Base-by-base conservation (phyloP, 1,139 yeast species). In the Sugiyamaella sp. region DNA sequence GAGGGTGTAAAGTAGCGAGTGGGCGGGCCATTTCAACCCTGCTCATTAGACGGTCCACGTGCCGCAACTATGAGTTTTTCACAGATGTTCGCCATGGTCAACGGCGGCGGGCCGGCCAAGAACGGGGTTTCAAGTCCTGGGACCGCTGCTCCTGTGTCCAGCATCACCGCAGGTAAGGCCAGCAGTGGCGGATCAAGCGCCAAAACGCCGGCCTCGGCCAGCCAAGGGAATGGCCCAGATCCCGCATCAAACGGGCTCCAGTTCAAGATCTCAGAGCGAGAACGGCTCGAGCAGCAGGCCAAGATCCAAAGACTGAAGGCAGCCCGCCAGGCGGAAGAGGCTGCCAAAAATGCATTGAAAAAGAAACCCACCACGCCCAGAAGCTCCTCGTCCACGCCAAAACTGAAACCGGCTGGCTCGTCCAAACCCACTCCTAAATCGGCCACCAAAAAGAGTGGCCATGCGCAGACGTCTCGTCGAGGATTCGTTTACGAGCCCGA, bases 241-340 rank as follows among this genome's bases (percentile, higher is more conserved):
- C n/a, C n/a, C n/a, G n/a, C n/a, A 8, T 6, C 35, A 29, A 12
- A 4, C 14, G 22, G 29, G 8, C 27, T 48, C 32, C 44, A 46
- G 33, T 50, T 51, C 17, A 51, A 46, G 16, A 59, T 64, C 41
- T 58, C 65, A 4, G 63, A 59, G 14, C 56, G 57, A 41, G 68
- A 66, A 46, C 54, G 56, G 22, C 51, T 56, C 21, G 67, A 62
- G 32, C 71, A 67, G 46, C 57, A 59, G 40, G 59, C 57, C 42
- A 60, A 68, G 43, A 60, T 67, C 14, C 60, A 60, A 38, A 55
- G 71, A 45, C 57, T 67, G 44, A 67, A 67, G 54, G 70, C 70
- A 1, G 68, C 63, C 24, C 58, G 67, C 39, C 43, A 57, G 40
- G 53, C 40, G 40, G 65, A 60, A 48, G 51, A 46, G 44, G 21